A percentile compares a stretch with the other conserved stretches of the same genome.
These are phyloP conservation scores for Prunus salicina DNA, from an alignment of 306 rosid species.

Conservation along the genomic window DNA sequence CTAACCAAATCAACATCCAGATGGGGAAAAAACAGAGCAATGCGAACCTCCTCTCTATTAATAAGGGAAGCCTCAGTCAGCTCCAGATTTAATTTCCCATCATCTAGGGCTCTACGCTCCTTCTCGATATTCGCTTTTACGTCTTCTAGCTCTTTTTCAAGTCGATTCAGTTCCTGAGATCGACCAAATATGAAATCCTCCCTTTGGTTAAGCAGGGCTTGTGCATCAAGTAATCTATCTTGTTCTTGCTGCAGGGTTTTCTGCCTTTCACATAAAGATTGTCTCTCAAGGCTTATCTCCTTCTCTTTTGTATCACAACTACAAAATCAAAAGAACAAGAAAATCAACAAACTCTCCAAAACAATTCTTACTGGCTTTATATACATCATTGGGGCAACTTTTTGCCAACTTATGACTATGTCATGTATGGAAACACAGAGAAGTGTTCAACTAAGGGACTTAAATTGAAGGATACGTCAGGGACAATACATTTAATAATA, in stretches of 20 bases:
- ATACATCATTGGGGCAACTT: background rate
- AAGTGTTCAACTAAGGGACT: background rate
- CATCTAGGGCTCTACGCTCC: conserved; percentile 50
- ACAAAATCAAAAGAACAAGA: conserved; percentile 1
- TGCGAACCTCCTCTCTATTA: conserved; percentile 67
- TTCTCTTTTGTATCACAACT: conserved; percentile 89
- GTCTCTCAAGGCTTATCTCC: conserved; percentile 72
- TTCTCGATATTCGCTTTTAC: conserved; percentile 44
- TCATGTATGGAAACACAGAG: background rate
- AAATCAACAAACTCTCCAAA: background rate
- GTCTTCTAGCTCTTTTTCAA: conserved; percentile 71
- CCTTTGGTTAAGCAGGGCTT: conserved; percentile 74
- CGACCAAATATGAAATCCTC: conserved; percentile 60
- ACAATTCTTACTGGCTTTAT: conserved; percentile 5
- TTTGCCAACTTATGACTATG: background rate
- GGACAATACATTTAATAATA: background rate
- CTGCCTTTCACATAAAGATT: conserved; percentile 78
- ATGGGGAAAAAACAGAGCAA: conserved; percentile 18
- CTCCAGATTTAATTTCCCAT: conserved; percentile 60
- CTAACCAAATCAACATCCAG: conserved; percentile 10
- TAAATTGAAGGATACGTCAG: background rate
- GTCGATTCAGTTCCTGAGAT: conserved; percentile 67
- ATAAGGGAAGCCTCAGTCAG: conserved; percentile 50
- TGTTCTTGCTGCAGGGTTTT: conserved; percentile 77
- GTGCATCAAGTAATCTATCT: conserved; percentile 80